phyloP scores from a whole-genome alignment of 495 filamentous ascomycete species.

The Daldinia bambusicola region DNA sequence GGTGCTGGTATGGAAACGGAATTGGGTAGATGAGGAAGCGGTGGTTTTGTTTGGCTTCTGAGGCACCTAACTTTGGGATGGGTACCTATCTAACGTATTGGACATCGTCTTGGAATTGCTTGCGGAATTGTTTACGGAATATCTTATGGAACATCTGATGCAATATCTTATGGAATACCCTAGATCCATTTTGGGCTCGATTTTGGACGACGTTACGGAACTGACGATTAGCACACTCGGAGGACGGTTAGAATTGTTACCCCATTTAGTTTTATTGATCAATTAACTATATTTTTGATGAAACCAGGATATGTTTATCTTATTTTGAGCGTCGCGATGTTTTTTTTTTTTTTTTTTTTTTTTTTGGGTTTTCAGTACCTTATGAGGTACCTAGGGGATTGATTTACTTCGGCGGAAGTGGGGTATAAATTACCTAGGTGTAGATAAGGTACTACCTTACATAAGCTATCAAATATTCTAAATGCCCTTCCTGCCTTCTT shows the following conservation, averaged over 20 bases:
- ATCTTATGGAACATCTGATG: conserved; percentile 34
- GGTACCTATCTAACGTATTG: conserved; percentile 1
- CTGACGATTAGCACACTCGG: conserved; percentile 15
- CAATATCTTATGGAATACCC: conserved; percentile 26
- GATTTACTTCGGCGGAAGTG: too few species aligned
- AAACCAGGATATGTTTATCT: conserved; percentile 12
- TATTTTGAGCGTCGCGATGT: not conserved
- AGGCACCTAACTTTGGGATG: conserved; percentile 7
- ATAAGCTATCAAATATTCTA: too few species aligned
- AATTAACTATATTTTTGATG: conserved; percentile 25
- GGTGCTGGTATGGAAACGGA: conserved; percentile 15
- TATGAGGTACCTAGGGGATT: too few species aligned
- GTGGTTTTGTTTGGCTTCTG: conserved; percentile 11
- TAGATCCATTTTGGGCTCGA: conserved; percentile 10
- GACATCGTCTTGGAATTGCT: conserved; percentile 26
- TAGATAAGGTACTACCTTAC: not conserved
- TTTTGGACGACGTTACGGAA: conserved; percentile 21
- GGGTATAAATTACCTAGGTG: too few species aligned
- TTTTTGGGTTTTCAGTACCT: too few species aligned
- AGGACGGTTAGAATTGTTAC: conserved; percentile 13
- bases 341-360: too few species aligned
- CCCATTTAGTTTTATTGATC: conserved; percentile 16
- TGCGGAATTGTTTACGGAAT: conserved; percentile 34
- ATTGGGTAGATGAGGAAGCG: conserved; percentile 13
- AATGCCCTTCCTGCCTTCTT: too few species aligned